Evolutionary conservation across 441 rosid species (phyloP).

Genomic region (Raphanus hybrid): DNA sequence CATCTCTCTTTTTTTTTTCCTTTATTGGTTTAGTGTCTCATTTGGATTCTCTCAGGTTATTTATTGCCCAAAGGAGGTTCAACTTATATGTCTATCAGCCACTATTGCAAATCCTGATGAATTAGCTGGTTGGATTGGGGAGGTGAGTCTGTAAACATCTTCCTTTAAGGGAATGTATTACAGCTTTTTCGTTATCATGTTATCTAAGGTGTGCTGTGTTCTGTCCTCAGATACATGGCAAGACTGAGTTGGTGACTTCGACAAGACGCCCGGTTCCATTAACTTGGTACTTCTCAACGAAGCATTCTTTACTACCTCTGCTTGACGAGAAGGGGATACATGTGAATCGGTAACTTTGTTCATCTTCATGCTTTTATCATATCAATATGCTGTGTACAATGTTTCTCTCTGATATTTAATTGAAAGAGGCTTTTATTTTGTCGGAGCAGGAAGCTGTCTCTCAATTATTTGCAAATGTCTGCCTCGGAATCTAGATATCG

Average conservation of each 20-base stretch:
- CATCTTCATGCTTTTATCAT: background rate
- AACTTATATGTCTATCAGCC: conserved; percentile 89
- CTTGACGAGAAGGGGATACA: conserved; percentile 83
- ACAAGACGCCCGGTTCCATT: conserved; percentile 92
- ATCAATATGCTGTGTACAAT: too few species aligned
- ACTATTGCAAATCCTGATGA: conserved; percentile 95
- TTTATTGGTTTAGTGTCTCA: conserved; percentile 14
- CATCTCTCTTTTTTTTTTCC: too few species aligned
- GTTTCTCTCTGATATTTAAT: too few species aligned
- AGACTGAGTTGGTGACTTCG: conserved; percentile 86
- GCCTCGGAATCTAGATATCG: conserved; percentile 61
- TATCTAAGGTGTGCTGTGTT: conserved; percentile 29
- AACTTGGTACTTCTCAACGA: conserved; percentile 96
- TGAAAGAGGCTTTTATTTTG: background rate
- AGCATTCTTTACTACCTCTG: conserved; percentile 68
- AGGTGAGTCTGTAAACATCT: conserved; percentile 55
- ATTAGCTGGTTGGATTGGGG: conserved; percentile 94
- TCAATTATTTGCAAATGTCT: conserved; percentile 74
- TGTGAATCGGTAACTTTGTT: conserved; percentile 69
- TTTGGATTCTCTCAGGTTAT: conserved; percentile 57
- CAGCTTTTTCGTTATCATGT: background rate
- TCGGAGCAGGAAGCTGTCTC: conserved; percentile 83
- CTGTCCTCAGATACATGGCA: conserved; percentile 81
- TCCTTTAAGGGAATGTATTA: background rate
- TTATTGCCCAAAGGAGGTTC: conserved; percentile 93